A percentile compares a stretch with the other conserved stretches of the same genome.
Conservation (phyloP, 176 grass and related monocot genomes). For the Saccharum officinarum region DNA sequence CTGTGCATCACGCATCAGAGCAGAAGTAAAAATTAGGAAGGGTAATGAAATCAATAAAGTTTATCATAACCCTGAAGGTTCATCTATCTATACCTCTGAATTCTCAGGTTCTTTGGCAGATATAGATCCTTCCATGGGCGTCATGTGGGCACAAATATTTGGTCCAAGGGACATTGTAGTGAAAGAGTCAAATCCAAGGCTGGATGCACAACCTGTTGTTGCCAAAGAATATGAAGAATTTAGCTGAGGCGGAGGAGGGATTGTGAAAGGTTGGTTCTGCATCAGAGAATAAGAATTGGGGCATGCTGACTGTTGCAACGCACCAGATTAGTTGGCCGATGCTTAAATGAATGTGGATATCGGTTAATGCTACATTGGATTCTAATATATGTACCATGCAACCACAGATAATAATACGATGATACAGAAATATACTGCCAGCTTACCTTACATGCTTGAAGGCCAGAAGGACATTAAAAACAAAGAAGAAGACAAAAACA, state of each 20-base stretch:
- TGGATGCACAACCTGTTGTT: slow-evolving; percentile 43
- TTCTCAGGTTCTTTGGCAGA: slow-evolving; percentile 35
- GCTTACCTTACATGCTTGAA: background rate
- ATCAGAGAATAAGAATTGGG: background rate
- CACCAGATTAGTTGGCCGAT: background rate
- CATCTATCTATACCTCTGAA: slow-evolving; percentile 43
- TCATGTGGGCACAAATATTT: slow-evolving; percentile 48
- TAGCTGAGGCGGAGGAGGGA: background rate
- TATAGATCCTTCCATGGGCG: slow-evolving; percentile 40
- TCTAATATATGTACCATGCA: background rate
- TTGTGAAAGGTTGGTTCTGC: background rate
- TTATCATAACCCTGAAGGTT: slow-evolving; percentile 20
- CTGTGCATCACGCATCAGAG: slow-evolving; percentile 36
- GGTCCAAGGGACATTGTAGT: slow-evolving; percentile 38
- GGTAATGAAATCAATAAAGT: slow-evolving; percentile 19
- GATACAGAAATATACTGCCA: background rate
- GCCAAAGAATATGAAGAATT: slow-evolving; percentile 1
- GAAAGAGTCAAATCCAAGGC: slow-evolving; percentile 48
- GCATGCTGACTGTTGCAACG: background rate
- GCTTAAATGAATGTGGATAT: slow-evolving; percentile 12
- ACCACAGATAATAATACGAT: background rate
- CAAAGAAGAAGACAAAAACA: background rate
- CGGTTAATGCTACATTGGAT: background rate
- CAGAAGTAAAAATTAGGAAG: slow-evolving; percentile 24
- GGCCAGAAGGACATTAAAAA: background rate